Evolutionary conservation across 225 moss, liverwort and hornwort genomes (phyloP), one percentile per base, ranked within the genome.

Genomic region (Bryum argenteum): DNA sequence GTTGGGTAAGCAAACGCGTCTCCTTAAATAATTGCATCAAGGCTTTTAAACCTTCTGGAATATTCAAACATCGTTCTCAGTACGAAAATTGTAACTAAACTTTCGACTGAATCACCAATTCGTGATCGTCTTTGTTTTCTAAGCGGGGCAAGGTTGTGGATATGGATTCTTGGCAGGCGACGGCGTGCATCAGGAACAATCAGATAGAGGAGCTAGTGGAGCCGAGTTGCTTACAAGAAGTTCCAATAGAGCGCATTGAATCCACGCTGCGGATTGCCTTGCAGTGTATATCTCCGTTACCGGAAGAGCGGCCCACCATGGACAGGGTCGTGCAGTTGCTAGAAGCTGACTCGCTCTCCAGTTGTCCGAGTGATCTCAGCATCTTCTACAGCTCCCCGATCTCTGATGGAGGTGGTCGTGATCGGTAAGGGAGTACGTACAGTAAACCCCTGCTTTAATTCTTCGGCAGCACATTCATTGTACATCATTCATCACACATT

Each of bases 221-320:
- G 43, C 62, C 58, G 41, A 75, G 62, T 24, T 78, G 75, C 73
- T 74, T 82, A 59, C 77, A 77, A 18, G 80, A 80, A 33, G 75
- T 65, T 26, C 66, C 84, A 40, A 56, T 69, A 11, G 89, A 92
- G 72, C 85, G 83, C 65, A 83, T 95, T 60, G 92, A 89, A 67
- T 84, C 80, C 42, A 72, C 87, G 17, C 78, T 92, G 50, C 90
- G 89, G 45, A 72, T 92, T 65, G 95, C 92, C 66, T 63, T 89
- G 63, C 82, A 84, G 65, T 95, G 95, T 52, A 80, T 90, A 21
- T 87, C 89, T 12, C 90, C 90, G 48, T 74, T 72, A 20, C 89
- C 92, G 2, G 92, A 87, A 20, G 85, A 80, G 58, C 85, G 94
- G 48, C 94, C 94, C 23, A 90, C 80, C 43, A 95, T 95, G 94